Conservation (phyloP, 2,329 filamentous ascomycete species). For the Thermothelomyces thermophilus region DNA sequence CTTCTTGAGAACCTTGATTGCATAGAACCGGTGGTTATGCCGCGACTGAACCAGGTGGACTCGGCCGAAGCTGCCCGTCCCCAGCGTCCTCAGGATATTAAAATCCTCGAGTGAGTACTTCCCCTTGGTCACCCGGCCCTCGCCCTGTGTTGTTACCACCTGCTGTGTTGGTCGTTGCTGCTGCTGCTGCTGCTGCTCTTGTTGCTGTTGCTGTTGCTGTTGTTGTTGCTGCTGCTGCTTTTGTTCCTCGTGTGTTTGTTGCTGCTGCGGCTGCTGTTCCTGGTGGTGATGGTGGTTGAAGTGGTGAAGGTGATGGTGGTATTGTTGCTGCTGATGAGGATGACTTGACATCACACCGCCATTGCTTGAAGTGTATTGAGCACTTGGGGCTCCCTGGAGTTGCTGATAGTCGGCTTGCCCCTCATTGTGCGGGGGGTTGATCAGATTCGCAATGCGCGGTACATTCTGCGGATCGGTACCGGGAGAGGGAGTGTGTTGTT, state of each 20-base stretch:
- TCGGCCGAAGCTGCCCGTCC: conserved; percentile 92
- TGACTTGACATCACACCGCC: conserved; percentile 20
- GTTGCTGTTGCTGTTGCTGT: conserved; percentile 24
- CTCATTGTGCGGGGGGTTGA: conserved; percentile 56
- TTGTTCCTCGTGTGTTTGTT: conserved; percentile 11
- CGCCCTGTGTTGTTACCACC: conserved; percentile 24
- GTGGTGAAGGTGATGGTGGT: no score
- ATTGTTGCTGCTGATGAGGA: no score
- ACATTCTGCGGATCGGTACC: conserved; percentile 59
- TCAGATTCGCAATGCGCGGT: conserved; percentile 76
- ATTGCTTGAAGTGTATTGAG: conserved; percentile 18
- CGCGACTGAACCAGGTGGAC: conserved; percentile 96
- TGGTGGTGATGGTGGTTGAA: no score
- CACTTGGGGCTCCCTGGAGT: conserved; percentile 24
- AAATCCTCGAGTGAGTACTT: conserved; percentile 96
- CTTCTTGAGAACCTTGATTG: conserved; percentile 98
- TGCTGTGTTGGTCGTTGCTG: conserved; percentile 26
- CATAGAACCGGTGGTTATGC: conserved; percentile 97
- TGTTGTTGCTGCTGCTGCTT: conserved; percentile 16
- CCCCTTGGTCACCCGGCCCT: conserved; percentile 74
- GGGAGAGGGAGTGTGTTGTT: conserved; percentile 32
- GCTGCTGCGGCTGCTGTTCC: conserved; percentile 29
- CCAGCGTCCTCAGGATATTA: conserved; percentile 79
- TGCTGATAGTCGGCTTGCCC: conserved; percentile 30
- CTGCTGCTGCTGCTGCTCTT: conserved; percentile 28